Conservation (phyloP, 305 asterid species). For the Fraxinus sp. region DNA sequence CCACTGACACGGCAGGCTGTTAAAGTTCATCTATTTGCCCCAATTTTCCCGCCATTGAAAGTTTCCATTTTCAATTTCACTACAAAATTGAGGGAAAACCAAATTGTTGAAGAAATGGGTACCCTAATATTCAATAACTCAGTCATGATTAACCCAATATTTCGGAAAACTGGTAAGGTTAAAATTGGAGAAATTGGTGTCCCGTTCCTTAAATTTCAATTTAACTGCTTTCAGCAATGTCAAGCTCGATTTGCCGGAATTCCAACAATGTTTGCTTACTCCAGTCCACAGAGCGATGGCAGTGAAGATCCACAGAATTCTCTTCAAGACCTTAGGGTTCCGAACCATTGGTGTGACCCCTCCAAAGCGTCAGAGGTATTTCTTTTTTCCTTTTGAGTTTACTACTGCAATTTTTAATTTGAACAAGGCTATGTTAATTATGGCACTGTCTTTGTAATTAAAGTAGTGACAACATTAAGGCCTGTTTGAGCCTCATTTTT, state of each 20-base stretch:
- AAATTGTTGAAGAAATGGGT: constrained; percentile 17
- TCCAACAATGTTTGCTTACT: constrained; percentile 13
- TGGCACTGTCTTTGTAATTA: background rate
- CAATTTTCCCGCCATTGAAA: background rate
- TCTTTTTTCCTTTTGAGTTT: background rate
- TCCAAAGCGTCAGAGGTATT: constrained; percentile 65
- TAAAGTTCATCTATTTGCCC: background rate
- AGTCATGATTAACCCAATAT: constrained; percentile 11
- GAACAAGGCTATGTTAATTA: background rate
- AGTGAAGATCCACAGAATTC: constrained; percentile 33
- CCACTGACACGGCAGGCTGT: background rate
- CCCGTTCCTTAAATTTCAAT: background rate
- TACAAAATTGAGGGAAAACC: background rate
- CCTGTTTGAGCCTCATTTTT: no score
- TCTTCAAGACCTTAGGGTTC: constrained; percentile 66
- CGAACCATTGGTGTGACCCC: constrained; percentile 71
- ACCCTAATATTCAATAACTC: constrained; percentile 24
- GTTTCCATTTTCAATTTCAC: background rate
- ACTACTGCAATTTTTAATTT: background rate
- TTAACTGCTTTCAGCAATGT: constrained; percentile 18
- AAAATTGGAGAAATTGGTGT: constrained; percentile 16
- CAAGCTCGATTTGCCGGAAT: constrained; percentile 18
- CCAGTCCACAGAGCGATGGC: constrained; percentile 33
- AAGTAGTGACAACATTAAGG: background rate
- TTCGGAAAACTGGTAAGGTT: background rate